Evolutionary conservation across 1,139 yeast genomes (phyloP).

Genomic region (Petasospora fabianii): DNA sequence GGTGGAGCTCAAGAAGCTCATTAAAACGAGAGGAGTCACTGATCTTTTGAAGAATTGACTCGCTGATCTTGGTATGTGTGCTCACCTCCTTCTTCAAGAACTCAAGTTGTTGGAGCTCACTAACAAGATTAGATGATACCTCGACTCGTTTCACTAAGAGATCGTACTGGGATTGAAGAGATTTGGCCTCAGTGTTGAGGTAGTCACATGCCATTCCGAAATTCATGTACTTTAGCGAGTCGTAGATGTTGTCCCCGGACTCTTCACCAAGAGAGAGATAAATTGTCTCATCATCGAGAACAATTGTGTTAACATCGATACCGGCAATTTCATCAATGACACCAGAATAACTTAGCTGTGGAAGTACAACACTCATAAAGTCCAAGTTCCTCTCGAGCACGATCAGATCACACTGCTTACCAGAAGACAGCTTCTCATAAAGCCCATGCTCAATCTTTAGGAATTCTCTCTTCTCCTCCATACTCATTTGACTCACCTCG

Average conservation of each 20-base stretch:
- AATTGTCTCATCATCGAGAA: conserved; percentile 30
- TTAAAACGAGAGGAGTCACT: conserved; percentile 43
- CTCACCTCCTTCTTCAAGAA: conserved; percentile 64
- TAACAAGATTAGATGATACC: conserved; percentile 70
- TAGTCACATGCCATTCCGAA: conserved; percentile 78
- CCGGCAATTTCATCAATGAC: conserved; percentile 70
- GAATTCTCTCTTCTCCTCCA: conserved; percentile 26
- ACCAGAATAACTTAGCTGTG: conserved; percentile 82
- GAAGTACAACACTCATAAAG: conserved; percentile 62
- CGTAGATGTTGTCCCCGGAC: conserved; percentile 10
- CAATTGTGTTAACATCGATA: conserved; percentile 46
- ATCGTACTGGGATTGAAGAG: conserved; percentile 67
- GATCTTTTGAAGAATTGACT: conserved; percentile 46
- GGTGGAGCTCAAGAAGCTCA: conserved; percentile 64
- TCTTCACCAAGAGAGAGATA: conserved; percentile 23
- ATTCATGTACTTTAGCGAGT: conserved; percentile 47
- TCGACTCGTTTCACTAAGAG: conserved; percentile 47
- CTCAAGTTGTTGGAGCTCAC: conserved; percentile 65
- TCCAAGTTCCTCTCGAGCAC: conserved; percentile 79
- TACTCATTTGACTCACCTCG: conserved; percentile 28
- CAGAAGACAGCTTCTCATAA: conserved; percentile 27
- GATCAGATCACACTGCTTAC: conserved; percentile 50
- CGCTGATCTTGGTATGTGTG: conserved; percentile 75
- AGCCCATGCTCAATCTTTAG: conserved; percentile 25
- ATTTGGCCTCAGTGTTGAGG: conserved; percentile 66